These are phyloP conservation scores for Botrytis medusae DNA, from an alignment of 2,329 filamentous ascomycete species.

Conservation along the genomic window DNA sequence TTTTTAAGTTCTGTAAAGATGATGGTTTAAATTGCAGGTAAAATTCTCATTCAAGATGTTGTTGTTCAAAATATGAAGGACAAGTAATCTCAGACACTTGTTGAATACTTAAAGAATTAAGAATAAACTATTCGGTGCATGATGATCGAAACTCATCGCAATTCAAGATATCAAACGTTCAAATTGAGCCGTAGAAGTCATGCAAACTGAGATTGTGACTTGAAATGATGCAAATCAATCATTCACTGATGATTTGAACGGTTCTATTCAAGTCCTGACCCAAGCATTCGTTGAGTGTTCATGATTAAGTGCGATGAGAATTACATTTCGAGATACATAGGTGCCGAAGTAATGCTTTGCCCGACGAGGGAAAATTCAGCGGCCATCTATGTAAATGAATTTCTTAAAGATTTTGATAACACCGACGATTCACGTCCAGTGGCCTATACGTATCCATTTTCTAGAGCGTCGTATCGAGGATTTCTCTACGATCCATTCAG, in stretches of 20 bases:
- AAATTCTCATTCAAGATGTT: neutral
- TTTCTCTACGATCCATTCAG: neutral
- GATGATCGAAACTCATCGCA: no score
- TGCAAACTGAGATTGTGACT: neutral
- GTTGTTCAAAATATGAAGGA: neutral
- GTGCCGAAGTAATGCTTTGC: neutral
- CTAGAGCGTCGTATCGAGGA: neutral
- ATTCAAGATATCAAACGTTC: neutral
- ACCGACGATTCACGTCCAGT: no score
- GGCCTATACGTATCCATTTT: neutral
- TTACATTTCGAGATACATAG: neutral
- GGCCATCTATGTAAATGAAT: neutral
- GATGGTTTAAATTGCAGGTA: neutral
- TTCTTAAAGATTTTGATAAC: neutral
- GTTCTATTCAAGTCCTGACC: neutral
- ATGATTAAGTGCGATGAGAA: neutral
- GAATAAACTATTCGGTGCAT: neutral
- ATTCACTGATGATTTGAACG: neutral
- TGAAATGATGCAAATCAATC: neutral
- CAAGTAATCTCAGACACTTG: neutral
- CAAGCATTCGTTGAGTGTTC: neutral
- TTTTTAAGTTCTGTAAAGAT: neutral
- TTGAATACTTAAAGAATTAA: neutral
- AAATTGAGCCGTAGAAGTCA: neutral
- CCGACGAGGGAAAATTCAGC: neutral